Base-by-base conservation (phyloP, 2,329 filamentous ascomycete species). In the Coniochaeta hoffmannii region DNA sequence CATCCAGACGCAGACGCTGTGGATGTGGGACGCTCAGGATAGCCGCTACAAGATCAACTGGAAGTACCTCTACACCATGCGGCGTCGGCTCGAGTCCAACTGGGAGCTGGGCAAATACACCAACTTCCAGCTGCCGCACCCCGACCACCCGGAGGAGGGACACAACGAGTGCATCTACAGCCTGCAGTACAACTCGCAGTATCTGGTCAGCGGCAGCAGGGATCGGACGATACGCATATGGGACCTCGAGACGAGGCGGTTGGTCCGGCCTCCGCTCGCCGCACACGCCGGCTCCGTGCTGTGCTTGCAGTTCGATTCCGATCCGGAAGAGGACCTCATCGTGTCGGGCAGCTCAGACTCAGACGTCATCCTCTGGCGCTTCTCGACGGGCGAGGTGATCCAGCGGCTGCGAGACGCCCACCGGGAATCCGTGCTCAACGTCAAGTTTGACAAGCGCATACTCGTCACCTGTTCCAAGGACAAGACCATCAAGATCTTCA, bases 391-490 rank as follows among this genome's bases (percentile, higher is more conserved):
- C 3, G 77, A 92, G 65, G 81, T 90, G 34, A 71, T 97, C 12
- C 88, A 92, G 64, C 85, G 85, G 56, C 82, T 97, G 31, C 77
- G 78, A 1, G 78, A 83, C 46, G 93, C 93, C 0, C 94, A 99
- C 68, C 76, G 79, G 30, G 94, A 99, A 69, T 96, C 93, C 0
- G 92, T 99, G 0, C 76, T 99, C 15, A 97, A 97, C 65, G 84
- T 99, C 56, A 84, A 89, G 58, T 99, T 97, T 62, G 92, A 97
- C 66, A 87, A 90, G 61, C 83, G 90, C 9, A 95, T 95, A 59
- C 78, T 99, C 4, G 90, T 97, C 12, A 99, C 94, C 0, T 97
- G 94, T 65, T 97, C 93, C 51, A 99, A 99, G 69, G 94, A 99
- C 70, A 95, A 92, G 70, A 88, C 88, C 0, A 96, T 99, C 76